Conservation (phyloP, 148 eudicot genomes). For the Spergularia marina region DNA sequence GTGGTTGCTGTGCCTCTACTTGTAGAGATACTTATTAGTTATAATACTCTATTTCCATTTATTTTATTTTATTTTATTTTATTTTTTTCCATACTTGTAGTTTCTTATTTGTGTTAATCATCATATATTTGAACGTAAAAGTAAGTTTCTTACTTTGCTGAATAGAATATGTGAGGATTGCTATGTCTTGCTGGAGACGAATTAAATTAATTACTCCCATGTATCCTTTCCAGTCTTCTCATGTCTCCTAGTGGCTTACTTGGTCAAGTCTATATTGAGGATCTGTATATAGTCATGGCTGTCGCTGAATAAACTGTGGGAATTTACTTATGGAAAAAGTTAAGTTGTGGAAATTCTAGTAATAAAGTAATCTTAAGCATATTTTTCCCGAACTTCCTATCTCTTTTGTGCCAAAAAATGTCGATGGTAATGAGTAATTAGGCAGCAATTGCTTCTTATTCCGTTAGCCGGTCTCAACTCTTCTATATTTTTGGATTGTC, state of each 20-base stretch:
- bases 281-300: no score
- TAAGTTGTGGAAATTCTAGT: no score
- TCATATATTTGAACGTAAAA: no score
- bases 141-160: background rate
- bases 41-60: background rate
- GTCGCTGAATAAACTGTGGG: no score
- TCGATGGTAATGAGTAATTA: background rate
- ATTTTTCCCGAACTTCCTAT: background rate
- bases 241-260: no score
- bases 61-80: no score
- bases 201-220: no score
- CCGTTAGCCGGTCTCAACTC: background rate
- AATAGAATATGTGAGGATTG: background rate
- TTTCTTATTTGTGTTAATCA: no score
- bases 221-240: no score
- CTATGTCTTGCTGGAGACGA: no score
- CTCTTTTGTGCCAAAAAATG: background rate
- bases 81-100: background rate
- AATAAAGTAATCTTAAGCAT: background rate
- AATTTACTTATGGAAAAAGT: no score
- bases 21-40: background rate
- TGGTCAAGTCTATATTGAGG: no score
- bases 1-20: background rate
- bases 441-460: background rate
- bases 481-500: background rate